phyloP scores from a whole-genome alignment of 768 basidiomycete species.

The Trametopsis cervina region DNA sequence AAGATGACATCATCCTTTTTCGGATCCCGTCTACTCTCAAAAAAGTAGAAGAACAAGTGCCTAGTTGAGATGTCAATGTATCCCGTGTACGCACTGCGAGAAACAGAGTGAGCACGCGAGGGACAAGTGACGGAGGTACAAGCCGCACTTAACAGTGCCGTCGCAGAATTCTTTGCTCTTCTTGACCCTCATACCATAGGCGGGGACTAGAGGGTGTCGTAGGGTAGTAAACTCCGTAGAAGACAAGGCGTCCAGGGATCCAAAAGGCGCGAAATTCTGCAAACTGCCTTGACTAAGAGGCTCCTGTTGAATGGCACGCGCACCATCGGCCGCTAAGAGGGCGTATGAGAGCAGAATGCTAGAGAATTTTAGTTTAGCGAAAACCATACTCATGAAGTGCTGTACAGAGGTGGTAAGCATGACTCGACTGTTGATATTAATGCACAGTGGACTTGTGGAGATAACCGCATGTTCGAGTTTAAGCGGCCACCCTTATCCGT shows the following conservation, averaged over 20 bases:
- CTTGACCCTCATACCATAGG: conserved; percentile 36
- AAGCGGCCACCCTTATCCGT: no score
- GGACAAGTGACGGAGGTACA: background rate
- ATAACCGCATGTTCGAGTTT: no score
- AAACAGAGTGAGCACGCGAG: background rate
- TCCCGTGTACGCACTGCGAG: conserved; percentile 48
- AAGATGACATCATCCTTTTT: conserved; percentile 23
- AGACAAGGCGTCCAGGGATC: conserved; percentile 17
- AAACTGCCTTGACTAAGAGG: no score
- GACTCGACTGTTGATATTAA: no score
- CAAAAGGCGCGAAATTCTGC: conserved; percentile 19
- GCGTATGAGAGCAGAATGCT: no score
- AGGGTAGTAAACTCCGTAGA: conserved; percentile 32
- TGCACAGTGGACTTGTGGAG: no score
- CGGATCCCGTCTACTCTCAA: conserved; percentile 35
- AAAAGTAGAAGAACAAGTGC: conserved; percentile 37
- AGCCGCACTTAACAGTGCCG: conserved; percentile 25
- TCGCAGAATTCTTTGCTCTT: conserved; percentile 34
- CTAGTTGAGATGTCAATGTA: conserved; percentile 59
- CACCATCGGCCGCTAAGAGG: no score
- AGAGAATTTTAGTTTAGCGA: no score
- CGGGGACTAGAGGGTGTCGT: conserved; percentile 38
- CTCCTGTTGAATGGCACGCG: no score
- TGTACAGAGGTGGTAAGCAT: no score
- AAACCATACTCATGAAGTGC: no score